A percentile compares a stretch with the other conserved stretches of the same genome.
Conservation (phyloP, 148 eudicot species). For the Rhododendron henanense region DNA sequence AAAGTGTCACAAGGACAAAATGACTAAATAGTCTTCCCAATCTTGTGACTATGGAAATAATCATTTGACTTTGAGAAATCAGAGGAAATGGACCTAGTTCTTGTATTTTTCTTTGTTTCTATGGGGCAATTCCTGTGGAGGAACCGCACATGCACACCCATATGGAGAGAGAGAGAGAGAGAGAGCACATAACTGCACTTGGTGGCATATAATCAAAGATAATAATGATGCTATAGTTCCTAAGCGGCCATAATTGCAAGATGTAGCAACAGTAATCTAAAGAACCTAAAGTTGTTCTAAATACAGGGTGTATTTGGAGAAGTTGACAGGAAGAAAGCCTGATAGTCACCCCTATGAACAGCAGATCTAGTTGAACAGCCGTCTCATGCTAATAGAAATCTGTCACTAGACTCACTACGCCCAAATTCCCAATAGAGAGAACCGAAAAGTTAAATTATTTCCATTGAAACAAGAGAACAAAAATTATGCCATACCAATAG, state of each 20-base stretch:
- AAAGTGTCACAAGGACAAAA: not conserved
- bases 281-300: not conserved
- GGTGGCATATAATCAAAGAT: not conserved
- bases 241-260: not conserved
- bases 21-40: not conserved
- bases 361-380: not conserved
- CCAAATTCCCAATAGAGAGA: not conserved
- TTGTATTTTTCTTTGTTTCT: not conserved
- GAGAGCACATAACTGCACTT: not conserved
- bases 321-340: not conserved
- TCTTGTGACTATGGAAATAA: not conserved
- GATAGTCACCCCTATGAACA: not conserved
- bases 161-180: not conserved
- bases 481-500: not conserved
- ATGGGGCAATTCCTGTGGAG: not conserved
- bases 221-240: not conserved
- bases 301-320: not conserved
- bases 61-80: not conserved
- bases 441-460: not conserved
- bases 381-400: not conserved
- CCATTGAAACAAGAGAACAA: not conserved
- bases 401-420: not conserved
- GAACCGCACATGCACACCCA: not conserved
- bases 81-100: not conserved
- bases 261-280: not conserved